These are phyloP conservation scores for Solanum hybrid DNA, from an alignment of 305 asterid genomes.

Conservation along the genomic window DNA sequence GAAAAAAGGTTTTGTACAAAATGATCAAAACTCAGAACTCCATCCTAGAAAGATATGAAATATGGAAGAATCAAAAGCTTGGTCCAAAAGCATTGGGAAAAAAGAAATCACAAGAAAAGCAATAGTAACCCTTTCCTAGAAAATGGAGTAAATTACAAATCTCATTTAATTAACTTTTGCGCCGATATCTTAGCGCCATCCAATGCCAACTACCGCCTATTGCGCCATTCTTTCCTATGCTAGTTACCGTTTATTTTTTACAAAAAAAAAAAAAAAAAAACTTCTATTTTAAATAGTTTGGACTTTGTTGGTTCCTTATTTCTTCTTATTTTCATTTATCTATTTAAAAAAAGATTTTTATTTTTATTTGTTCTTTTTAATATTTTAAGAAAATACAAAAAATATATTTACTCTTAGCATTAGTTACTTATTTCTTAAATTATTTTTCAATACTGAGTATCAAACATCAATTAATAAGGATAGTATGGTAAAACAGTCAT, in stretches of 20 bases:
- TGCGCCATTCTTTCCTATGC: slow-evolving; percentile 13
- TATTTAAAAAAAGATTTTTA: no score
- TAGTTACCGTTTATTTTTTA: background rate
- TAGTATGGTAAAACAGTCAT: background rate
- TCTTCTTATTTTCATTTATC: no score
- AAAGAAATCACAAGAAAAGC: background rate
- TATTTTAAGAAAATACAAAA: background rate
- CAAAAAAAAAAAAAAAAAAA: no score
- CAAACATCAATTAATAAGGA: background rate
- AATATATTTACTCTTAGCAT: no score
- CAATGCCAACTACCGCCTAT: slow-evolving; percentile 28
- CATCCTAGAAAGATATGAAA: background rate
- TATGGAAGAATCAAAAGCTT: slow-evolving; percentile 20
- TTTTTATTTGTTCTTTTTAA: no score
- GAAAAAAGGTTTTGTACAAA: background rate
- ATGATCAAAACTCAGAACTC: background rate
- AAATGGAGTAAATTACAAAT: background rate
- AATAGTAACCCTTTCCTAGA: background rate
- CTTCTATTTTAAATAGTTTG: background rate
- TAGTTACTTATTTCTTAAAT: no score
- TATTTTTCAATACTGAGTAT: no score
- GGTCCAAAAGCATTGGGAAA: slow-evolving; percentile 20
- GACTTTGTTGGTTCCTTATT: no score
- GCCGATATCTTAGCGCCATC: slow-evolving; percentile 40
- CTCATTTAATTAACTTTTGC: slow-evolving; percentile 17